phyloP scores from a whole-genome alignment of 495 filamentous ascomycete species.

The Melanomma pulvis-pyrius region DNA sequence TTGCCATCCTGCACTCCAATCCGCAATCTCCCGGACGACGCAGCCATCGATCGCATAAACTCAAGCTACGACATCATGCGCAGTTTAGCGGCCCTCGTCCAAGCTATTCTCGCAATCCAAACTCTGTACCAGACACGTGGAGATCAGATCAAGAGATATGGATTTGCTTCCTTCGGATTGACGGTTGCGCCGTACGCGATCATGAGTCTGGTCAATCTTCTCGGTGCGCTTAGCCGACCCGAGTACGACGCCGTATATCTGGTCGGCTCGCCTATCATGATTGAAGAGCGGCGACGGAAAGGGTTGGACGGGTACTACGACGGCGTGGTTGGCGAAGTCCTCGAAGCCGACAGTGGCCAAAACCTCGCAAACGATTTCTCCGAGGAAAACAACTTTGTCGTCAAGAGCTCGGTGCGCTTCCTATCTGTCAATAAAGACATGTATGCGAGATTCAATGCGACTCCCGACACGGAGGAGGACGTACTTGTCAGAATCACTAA shows the following conservation, averaged over 20 bases:
- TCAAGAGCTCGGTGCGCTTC: no score
- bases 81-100: conserved; percentile 7
- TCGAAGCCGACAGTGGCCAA: conserved; percentile 1
- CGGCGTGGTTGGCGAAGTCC: conserved; percentile 6
- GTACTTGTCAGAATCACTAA: background rate
- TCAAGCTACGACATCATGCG: conserved; percentile 2
- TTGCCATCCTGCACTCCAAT: conserved; percentile 6
- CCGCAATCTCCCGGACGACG: background rate
- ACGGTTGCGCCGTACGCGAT: conserved; percentile 25
- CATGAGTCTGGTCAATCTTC: conserved; percentile 21
- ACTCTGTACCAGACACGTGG: conserved; percentile 20
- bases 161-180: conserved; percentile 27
- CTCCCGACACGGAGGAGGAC: background rate
- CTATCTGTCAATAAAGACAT: no score
- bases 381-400: no score
- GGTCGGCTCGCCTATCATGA: conserved; percentile 12
- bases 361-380: background rate
- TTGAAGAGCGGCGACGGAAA: conserved; percentile 8
- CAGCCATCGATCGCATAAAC: conserved; percentile 1
- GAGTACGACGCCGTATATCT: conserved; percentile 20
- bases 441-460: background rate
- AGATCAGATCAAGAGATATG: conserved; percentile 14
- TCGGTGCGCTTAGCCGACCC: conserved; percentile 2
- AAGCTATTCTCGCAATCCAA: conserved; percentile 10
- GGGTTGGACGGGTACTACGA: conserved; percentile 3